phyloP scores from a whole-genome alignment of 2,329 filamentous ascomycete genomes.

The Akanthomyces lecanii region DNA sequence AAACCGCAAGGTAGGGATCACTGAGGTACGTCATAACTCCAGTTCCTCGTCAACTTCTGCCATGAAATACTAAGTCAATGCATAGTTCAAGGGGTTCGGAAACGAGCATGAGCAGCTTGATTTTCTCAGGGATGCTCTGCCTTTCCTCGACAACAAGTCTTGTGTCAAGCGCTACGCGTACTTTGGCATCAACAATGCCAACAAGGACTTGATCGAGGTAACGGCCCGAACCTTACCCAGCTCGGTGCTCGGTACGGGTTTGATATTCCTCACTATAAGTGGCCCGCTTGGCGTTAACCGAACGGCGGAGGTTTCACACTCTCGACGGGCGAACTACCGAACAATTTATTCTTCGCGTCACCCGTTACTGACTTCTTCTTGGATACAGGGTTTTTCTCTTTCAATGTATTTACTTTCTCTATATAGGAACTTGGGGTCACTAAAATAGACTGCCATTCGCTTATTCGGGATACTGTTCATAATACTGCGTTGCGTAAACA shows the following conservation, averaged over 20 bases:
- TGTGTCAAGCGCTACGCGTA: slow-evolving; percentile 38
- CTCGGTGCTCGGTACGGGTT: background rate
- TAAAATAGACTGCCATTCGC: too few species aligned
- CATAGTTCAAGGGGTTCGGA: slow-evolving; percentile 29
- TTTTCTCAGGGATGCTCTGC: slow-evolving; percentile 40
- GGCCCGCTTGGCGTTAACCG: background rate
- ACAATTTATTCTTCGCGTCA: too few species aligned
- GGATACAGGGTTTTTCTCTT: too few species aligned
- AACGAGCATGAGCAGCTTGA: slow-evolving; percentile 31
- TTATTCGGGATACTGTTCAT: too few species aligned
- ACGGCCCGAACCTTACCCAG: background rate
- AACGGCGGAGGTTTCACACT: too few species aligned
- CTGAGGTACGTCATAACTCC: slow-evolving; percentile 28
- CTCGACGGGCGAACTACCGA: too few species aligned
- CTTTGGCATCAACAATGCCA: slow-evolving; percentile 25
- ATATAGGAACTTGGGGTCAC: too few species aligned
- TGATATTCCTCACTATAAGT: background rate
- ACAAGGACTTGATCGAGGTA: slow-evolving; percentile 18
- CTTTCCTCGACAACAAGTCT: slow-evolving; percentile 38
- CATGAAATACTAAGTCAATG: background rate
- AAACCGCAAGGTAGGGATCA: slow-evolving; percentile 40
- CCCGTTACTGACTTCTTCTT: too few species aligned
- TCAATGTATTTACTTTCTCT: too few species aligned
- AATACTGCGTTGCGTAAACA: too few species aligned
- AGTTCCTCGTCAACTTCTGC: background rate